These are phyloP conservation scores for Fusarium sp. DNA, from an alignment of 2,329 filamentous ascomycete species.

Conservation along the genomic window DNA sequence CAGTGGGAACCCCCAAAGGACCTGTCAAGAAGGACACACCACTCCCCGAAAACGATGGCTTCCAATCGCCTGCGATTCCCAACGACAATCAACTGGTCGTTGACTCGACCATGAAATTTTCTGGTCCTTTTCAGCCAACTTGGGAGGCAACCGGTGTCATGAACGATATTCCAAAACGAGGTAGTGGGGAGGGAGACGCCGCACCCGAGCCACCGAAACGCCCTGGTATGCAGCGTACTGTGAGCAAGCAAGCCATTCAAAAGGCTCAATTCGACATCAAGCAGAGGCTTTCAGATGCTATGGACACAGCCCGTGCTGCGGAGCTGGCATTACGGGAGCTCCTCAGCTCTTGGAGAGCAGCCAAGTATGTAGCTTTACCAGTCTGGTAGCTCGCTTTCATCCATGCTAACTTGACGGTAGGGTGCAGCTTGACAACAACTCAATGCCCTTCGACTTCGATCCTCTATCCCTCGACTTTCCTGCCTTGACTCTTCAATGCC, in stretches of 20 bases:
- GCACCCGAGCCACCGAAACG: constrained; percentile 52
- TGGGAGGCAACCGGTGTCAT: constrained; percentile 85
- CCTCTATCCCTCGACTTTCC: constrained; percentile 88
- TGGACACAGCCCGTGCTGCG: constrained; percentile 83
- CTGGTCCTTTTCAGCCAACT: constrained; percentile 65
- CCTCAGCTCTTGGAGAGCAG: constrained; percentile 81
- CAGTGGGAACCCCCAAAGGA: constrained; percentile 61
- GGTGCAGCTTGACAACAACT: constrained; percentile 65
- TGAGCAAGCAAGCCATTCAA: constrained; percentile 63
- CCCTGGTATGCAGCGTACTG: constrained; percentile 53
- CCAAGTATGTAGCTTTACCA: constrained; percentile 70
- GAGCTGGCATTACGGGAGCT: constrained; percentile 88
- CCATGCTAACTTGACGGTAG: constrained; percentile 50
- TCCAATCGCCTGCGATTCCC: constrained; percentile 53
- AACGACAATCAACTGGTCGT: constrained; percentile 57
- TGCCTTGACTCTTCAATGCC: constrained; percentile 81
- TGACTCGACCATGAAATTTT: constrained; percentile 62
- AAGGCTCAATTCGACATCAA: constrained; percentile 73
- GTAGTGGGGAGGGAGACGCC: constrained; percentile 48
- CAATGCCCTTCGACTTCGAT: constrained; percentile 80
- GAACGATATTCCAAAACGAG: constrained; percentile 71
- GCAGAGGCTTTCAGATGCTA: constrained; percentile 73
- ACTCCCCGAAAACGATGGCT: constrained; percentile 53
- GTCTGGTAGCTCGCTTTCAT: neutral
- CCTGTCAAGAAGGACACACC: constrained; percentile 54